Percentiles rank a stretch among this genome's conserved stretches.
Evolutionary conservation across 768 basidiomycete genomes (phyloP).

Genomic region (Russula virescens): DNA sequence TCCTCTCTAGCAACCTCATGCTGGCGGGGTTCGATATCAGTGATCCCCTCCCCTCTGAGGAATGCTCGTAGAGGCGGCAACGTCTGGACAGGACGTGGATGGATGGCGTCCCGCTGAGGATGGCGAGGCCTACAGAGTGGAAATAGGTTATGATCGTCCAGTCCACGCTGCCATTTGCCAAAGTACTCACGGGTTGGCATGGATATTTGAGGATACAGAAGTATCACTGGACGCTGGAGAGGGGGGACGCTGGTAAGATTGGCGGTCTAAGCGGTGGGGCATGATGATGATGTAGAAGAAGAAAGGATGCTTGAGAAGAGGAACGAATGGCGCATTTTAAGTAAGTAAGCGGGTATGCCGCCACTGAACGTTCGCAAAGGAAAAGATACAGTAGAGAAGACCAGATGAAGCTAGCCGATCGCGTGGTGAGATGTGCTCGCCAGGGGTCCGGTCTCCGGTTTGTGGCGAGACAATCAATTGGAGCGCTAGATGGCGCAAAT

Average conservation of each 20-base stretch:
- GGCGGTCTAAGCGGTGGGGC: slow-evolving; percentile 21
- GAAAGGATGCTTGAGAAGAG: slow-evolving; percentile 12
- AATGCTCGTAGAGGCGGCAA: slow-evolving; percentile 22
- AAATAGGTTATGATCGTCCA: neutral
- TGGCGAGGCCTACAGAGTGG: slow-evolving; percentile 1
- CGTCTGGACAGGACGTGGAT: slow-evolving; percentile 15
- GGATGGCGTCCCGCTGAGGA: slow-evolving; percentile 11
- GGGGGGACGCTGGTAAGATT: slow-evolving; percentile 13
- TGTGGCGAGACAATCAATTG: slow-evolving; percentile 21
- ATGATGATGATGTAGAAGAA: slow-evolving; percentile 9
- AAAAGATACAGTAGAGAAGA: slow-evolving; percentile 1
- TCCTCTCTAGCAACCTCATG: slow-evolving; percentile 20
- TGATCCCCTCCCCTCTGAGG: slow-evolving; percentile 17
- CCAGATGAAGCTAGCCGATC: slow-evolving; percentile 17
- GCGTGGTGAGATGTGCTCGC: neutral
- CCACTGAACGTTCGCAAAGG: slow-evolving; percentile 13
- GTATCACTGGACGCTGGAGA: slow-evolving; percentile 18
- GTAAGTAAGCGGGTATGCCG: slow-evolving; percentile 20
- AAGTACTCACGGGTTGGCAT: slow-evolving; percentile 8
- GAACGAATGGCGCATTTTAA: slow-evolving; percentile 16
- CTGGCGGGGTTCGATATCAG: slow-evolving; percentile 12
- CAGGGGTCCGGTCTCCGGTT: slow-evolving; percentile 9
- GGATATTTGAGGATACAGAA: slow-evolving; percentile 11
- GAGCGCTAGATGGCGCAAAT: slow-evolving; percentile 14
- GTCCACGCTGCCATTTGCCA: neutral